Percentiles rank a stretch among this genome's conserved stretches.
phyloP scores from a whole-genome alignment of 2,329 filamentous ascomycete species.

The Alternaria sp. region DNA sequence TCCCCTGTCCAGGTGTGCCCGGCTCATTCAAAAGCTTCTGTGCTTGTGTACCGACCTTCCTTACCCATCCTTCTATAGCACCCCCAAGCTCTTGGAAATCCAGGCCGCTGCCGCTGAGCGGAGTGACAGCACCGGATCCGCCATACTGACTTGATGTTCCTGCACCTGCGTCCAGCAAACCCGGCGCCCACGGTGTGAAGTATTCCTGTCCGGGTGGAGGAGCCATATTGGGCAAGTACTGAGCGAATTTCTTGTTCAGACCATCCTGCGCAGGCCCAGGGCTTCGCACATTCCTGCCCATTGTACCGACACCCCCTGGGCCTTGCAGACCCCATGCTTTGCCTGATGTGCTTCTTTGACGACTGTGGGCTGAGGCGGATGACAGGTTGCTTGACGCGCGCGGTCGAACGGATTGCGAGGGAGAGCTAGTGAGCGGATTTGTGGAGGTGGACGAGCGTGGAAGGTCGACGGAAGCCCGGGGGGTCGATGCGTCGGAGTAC shows the following conservation, averaged over 20 bases:
- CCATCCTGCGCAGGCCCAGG: slow-evolving; percentile 85
- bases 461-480: slow-evolving; percentile 69
- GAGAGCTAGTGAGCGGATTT: slow-evolving; percentile 39
- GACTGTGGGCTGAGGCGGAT: slow-evolving; percentile 45
- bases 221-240: slow-evolving; percentile 79
- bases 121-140: slow-evolving; percentile 39
- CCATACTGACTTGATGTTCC: slow-evolving; percentile 35
- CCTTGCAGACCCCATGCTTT: slow-evolving; percentile 68
- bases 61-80: slow-evolving; percentile 87
- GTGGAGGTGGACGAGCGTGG: slow-evolving; percentile 54
- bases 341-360: slow-evolving; percentile 46
- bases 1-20: slow-evolving; percentile 38
- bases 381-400: slow-evolving; percentile 48
- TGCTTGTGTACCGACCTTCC: slow-evolving; percentile 75
- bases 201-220: slow-evolving; percentile 64
- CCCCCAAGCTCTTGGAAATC: slow-evolving; percentile 82
- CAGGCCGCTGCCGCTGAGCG: slow-evolving; percentile 41
- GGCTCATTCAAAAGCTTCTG: slow-evolving; percentile 45
- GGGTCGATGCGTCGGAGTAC: slow-evolving; percentile 68
- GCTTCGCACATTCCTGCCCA: slow-evolving; percentile 71
- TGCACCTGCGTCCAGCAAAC: slow-evolving; percentile 39
- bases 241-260: slow-evolving; percentile 81
- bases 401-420: slow-evolving; percentile 47
- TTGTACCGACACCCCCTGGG: slow-evolving; percentile 86
- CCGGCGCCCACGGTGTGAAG: slow-evolving; percentile 49